Evolutionary conservation across 2,329 filamentous ascomycete species (phyloP).

Genomic region (Aspergillus oerlinghausenensis): DNA sequence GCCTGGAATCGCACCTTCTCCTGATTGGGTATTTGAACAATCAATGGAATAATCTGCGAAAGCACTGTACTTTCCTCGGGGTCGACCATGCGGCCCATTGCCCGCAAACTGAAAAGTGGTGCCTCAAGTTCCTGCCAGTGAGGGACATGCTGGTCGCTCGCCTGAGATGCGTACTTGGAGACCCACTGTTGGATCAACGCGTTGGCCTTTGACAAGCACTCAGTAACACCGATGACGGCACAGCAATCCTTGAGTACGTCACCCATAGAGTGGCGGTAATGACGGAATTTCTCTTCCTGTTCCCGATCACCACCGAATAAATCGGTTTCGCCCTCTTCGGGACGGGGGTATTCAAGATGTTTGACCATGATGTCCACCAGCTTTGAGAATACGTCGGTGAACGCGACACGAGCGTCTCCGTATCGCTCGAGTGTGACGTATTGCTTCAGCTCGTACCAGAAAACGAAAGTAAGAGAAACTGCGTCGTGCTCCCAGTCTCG

Average conservation of each 20-base stretch:
- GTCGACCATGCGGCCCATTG: conserved; percentile 94
- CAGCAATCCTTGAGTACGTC: conserved; percentile 97
- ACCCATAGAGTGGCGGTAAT: conserved; percentile 95
- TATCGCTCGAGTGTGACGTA: conserved; percentile 90
- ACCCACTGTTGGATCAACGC: conserved; percentile 85
- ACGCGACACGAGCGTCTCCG: conserved; percentile 70
- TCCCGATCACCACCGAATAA: conserved; percentile 94
- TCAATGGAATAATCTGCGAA: conserved; percentile 84
- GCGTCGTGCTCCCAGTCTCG: conserved; percentile 86
- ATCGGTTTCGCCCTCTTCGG: conserved; percentile 72
- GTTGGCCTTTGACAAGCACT: conserved; percentile 86
- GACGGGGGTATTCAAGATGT: conserved; percentile 80
- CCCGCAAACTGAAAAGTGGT: conserved; percentile 88
- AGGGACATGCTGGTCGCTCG: conserved; percentile 69
- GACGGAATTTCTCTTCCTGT: conserved; percentile 92
- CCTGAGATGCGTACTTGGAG: conserved; percentile 71
- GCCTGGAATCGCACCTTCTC: conserved; percentile 98
- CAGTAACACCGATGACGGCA: conserved; percentile 88
- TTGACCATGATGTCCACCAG: conserved; percentile 90
- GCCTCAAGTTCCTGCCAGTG: conserved; percentile 97
- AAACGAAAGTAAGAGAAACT: conserved; percentile 88
- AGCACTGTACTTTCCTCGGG: conserved; percentile 82
- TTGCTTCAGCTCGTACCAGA: conserved; percentile 98
- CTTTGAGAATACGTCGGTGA: conserved; percentile 78
- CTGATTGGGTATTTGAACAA: conserved; percentile 90